phyloP scores from a whole-genome alignment of 2,329 filamentous ascomycete genomes.

The Knufia fluminis region DNA sequence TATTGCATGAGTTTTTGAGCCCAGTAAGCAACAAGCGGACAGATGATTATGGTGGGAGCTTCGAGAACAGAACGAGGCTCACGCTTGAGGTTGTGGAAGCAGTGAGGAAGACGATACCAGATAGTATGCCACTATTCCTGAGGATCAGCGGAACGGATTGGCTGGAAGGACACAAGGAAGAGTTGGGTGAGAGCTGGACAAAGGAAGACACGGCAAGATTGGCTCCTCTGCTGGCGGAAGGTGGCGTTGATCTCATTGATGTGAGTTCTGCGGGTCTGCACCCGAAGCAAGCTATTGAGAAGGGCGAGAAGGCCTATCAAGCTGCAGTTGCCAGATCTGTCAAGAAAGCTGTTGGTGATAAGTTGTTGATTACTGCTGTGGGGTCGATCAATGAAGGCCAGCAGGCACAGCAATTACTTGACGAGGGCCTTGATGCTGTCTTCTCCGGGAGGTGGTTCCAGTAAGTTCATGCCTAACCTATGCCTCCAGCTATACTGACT shows the following conservation, averaged over 20 bases:
- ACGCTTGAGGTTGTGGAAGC: conserved; percentile 58
- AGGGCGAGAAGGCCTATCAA: conserved; percentile 58
- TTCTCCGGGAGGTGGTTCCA: conserved; percentile 68
- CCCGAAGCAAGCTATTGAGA: conserved; percentile 30
- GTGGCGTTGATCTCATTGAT: conserved; percentile 15
- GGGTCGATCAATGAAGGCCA: conserved; percentile 63
- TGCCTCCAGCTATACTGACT: not conserved
- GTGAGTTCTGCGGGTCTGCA: conserved; percentile 14
- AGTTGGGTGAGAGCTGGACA: conserved; percentile 22
- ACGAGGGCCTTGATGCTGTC: conserved; percentile 56
- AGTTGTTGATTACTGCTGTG: conserved; percentile 63
- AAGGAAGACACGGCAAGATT: conserved; percentile 14
- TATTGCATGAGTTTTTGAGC: conserved; percentile 60
- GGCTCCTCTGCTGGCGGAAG: conserved; percentile 8
- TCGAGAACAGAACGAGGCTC: conserved; percentile 58
- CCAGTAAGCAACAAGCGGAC: conserved; percentile 59
- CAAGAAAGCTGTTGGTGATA: conserved; percentile 63
- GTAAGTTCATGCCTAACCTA: conserved; percentile 11
- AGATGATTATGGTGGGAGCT: conserved; percentile 43
- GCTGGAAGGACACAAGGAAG: conserved; percentile 44
- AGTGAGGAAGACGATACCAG: conserved; percentile 53
- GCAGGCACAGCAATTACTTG: conserved; percentile 54
- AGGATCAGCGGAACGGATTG: conserved; percentile 65
- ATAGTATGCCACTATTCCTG: conserved; percentile 60
- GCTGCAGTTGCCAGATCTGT: conserved; percentile 61